Evolutionary conservation across 441 rosid species (phyloP).

Genomic region (Jatropha multifida): DNA sequence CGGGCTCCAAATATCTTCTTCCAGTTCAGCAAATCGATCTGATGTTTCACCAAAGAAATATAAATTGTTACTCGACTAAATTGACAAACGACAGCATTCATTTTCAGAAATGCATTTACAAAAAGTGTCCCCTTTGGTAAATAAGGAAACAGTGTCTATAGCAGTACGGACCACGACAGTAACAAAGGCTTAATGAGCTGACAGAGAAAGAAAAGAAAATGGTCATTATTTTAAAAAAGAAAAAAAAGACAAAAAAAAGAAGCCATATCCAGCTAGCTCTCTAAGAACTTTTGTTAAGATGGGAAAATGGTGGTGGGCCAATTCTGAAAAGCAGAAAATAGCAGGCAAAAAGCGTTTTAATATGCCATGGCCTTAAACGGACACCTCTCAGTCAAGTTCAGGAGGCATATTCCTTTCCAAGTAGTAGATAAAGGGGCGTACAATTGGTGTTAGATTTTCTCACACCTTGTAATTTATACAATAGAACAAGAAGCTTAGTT

Average conservation of each 20-base stretch:
- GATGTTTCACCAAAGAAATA: constrained; percentile 17
- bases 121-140: not conserved
- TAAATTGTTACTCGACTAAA: not conserved
- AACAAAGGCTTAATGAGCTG: constrained; percentile 20
- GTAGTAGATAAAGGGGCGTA: not conserved
- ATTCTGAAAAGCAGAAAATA: constrained; percentile 11
- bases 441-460: not conserved
- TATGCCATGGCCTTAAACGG: constrained; percentile 18
- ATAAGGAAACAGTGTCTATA: constrained; percentile 19
- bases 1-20: constrained; percentile 44
- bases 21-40: constrained; percentile 45
- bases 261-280: constrained; percentile 4
- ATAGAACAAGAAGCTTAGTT: not conserved
- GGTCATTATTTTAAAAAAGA: not conserved
- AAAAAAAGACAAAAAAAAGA: constrained; percentile 6
- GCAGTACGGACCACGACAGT: constrained; percentile 27
- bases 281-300: not conserved
- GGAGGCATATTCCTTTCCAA: constrained; percentile 18
- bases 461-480: constrained; percentile 11
- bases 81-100: constrained; percentile 11
- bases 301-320: constrained; percentile 29
- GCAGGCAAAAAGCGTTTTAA: constrained; percentile 22
- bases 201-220: constrained; percentile 17
- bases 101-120: not conserved
- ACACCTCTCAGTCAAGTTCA: constrained; percentile 22